Conservation (phyloP, 2,329 filamentous ascomycete species). For the Colletotrichum musicola region DNA sequence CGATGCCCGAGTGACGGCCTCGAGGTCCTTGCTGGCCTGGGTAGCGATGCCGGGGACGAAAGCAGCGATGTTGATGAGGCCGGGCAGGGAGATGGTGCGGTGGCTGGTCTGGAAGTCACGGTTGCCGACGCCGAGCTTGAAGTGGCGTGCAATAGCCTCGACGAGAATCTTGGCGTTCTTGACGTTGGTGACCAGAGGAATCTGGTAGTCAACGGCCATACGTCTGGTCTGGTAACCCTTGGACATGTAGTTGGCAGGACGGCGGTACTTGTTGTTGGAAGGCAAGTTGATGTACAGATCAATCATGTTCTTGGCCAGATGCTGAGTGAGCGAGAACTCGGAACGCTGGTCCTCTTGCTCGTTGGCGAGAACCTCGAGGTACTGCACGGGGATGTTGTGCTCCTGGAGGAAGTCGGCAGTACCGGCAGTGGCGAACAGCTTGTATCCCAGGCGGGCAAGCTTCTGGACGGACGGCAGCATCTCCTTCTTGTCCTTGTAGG, state of each 20-base stretch:
- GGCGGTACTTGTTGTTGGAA: slow-evolving; percentile 97
- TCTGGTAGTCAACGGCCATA: slow-evolving; percentile 98
- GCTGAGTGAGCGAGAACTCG: slow-evolving; percentile 96
- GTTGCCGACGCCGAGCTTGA: slow-evolving; percentile 83
- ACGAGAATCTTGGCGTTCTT: slow-evolving; percentile 99
- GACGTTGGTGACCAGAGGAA: slow-evolving; percentile 96
- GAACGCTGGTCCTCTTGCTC: slow-evolving; percentile 88
- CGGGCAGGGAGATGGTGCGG: slow-evolving; percentile 78
- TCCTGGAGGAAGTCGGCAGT: slow-evolving; percentile 97
- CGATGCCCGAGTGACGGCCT: slow-evolving; percentile 78
- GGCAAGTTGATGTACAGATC: slow-evolving; percentile 99
- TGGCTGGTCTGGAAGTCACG: slow-evolving; percentile 95
- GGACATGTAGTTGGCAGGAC: slow-evolving; percentile 98
- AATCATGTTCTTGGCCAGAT: slow-evolving; percentile 97
- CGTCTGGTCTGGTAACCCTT: slow-evolving; percentile 96
- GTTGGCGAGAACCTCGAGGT: slow-evolving; percentile 86
- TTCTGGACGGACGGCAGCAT: slow-evolving; percentile 94
- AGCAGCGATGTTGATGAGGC: slow-evolving; percentile 82
- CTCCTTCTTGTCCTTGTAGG: slow-evolving; percentile 98
- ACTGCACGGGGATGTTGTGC: slow-evolving; percentile 92
- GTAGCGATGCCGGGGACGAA: slow-evolving; percentile 81
- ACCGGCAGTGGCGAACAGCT: slow-evolving; percentile 94
- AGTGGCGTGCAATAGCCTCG: slow-evolving; percentile 92
- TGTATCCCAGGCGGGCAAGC: slow-evolving; percentile 91
- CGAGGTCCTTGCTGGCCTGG: slow-evolving; percentile 74